Conservation (phyloP, 768 basidiomycete species). For the Ephemerocybe angulata region DNA sequence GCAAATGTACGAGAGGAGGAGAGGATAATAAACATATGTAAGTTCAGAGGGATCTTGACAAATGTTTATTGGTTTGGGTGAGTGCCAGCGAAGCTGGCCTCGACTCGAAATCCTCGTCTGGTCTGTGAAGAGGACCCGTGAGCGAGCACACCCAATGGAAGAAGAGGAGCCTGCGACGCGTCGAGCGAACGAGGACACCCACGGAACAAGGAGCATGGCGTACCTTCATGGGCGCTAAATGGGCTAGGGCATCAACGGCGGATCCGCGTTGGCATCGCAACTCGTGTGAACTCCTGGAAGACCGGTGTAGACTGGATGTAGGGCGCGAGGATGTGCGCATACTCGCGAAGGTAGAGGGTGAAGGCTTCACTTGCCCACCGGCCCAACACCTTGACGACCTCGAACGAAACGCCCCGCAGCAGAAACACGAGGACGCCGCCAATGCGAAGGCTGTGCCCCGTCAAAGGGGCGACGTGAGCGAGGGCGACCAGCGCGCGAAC, state of each 20-base stretch:
- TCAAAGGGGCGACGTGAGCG: slow-evolving; percentile 7
- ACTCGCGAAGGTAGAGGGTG: slow-evolving; percentile 7
- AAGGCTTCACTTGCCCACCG: slow-evolving; percentile 20
- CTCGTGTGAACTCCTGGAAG: not conserved
- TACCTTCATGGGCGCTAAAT: not conserved
- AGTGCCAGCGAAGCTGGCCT: not conserved
- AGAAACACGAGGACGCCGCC: slow-evolving; percentile 32
- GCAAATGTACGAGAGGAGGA: too few relatives aligned
- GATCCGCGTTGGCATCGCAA: not conserved
- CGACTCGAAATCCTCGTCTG: not conserved
- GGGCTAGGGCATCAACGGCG: too few relatives aligned
- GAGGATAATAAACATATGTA: too few relatives aligned
- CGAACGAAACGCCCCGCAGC: slow-evolving; percentile 28
- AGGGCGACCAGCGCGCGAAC: slow-evolving; percentile 12
- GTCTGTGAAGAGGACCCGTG: not conserved
- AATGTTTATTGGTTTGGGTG: not conserved
- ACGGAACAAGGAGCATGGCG: not conserved
- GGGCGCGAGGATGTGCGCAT: slow-evolving; percentile 11
- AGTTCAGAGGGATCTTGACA: too few relatives aligned
- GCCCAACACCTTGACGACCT: slow-evolving; percentile 30
- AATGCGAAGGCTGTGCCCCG: slow-evolving; percentile 25
- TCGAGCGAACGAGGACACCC: not conserved
- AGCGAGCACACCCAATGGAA: not conserved
- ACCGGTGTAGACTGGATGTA: slow-evolving; percentile 8
- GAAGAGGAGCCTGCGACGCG: not conserved